phyloP scores from a whole-genome alignment of 805 yeast species.

The Candida succiphila region DNA sequence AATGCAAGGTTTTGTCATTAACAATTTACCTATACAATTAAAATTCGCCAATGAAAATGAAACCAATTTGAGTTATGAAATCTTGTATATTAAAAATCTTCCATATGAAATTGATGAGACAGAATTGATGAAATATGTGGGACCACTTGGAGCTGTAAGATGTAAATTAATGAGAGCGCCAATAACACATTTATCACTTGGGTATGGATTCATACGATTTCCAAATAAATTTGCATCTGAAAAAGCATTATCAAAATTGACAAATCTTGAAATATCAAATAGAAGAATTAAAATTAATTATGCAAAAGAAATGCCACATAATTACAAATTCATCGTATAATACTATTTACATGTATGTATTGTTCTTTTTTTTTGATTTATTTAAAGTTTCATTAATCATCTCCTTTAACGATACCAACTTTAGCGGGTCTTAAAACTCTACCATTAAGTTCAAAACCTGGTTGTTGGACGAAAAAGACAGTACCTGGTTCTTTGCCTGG shows the following conservation, averaged over 20 bases:
- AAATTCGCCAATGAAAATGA: slow-evolving; percentile 8
- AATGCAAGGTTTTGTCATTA: slow-evolving; percentile 21
- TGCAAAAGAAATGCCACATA: slow-evolving; percentile 15
- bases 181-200: slow-evolving; percentile 22
- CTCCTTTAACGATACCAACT: slow-evolving; percentile 80
- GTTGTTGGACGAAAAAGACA: slow-evolving; percentile 85
- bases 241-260: slow-evolving; percentile 33
- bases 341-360: slow-evolving; percentile 3
- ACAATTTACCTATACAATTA: slow-evolving; percentile 16
- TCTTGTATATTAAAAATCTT: slow-evolving; percentile 17
- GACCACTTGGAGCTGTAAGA: slow-evolving; percentile 17
- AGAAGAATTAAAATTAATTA: slow-evolving; percentile 27
- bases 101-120: slow-evolving; percentile 16
- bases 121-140: slow-evolving; percentile 15
- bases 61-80: slow-evolving; percentile 9
- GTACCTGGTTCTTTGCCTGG: slow-evolving; percentile 89
- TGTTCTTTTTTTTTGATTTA: no score
- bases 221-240: slow-evolving; percentile 29
- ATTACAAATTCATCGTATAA: slow-evolving; percentile 17
- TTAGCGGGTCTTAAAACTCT: slow-evolving; percentile 92
- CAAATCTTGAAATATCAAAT: slow-evolving; percentile 33
- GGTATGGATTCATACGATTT: slow-evolving; percentile 59
- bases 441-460: slow-evolving; percentile 77
- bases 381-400: slow-evolving; percentile 19
- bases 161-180: slow-evolving; percentile 20